phyloP scores from a whole-genome alignment of 2,329 filamentous ascomycete genomes.

The Fusarium sp. region DNA sequence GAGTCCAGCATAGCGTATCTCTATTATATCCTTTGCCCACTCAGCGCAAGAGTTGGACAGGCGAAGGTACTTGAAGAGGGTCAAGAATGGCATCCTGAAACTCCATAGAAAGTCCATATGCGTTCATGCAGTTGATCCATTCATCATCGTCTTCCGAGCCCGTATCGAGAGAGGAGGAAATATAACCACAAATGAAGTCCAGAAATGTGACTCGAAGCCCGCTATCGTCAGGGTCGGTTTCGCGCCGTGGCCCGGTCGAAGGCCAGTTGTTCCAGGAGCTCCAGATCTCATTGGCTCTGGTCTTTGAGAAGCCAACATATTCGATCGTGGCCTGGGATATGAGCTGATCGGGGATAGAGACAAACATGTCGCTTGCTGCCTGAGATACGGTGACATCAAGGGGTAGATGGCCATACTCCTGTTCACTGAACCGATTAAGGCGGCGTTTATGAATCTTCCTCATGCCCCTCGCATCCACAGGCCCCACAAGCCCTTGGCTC shows the following conservation, averaged over 20 bases:
- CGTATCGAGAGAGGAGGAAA: constrained; percentile 6
- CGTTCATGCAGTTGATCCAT: constrained; percentile 14
- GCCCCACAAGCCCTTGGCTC: not conserved
- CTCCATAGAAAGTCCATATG: constrained; percentile 9
- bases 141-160: constrained; percentile 6
- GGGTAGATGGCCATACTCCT: constrained; percentile 17
- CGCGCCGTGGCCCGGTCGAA: constrained; percentile 2
- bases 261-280: constrained; percentile 27
- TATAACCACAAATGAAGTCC: constrained; percentile 19
- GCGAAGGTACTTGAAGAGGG: constrained; percentile 25
- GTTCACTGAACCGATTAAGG: constrained; percentile 22
- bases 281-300: constrained; percentile 27
- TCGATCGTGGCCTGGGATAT: constrained; percentile 27
- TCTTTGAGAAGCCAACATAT: constrained; percentile 22
- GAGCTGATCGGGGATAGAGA: constrained; percentile 20
- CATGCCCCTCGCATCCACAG: not conserved
- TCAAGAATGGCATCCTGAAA: constrained; percentile 35
- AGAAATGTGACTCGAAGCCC: constrained; percentile 15
- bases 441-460: constrained; percentile 29
- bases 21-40: constrained; percentile 29
- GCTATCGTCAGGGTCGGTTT: constrained; percentile 12
- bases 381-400: not conserved
- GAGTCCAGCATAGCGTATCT: constrained; percentile 33
- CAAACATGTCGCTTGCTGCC: constrained; percentile 7
- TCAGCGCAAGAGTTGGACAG: constrained; percentile 17